phyloP scores from a whole-genome alignment of 1,284 basidiomycete species.

The Lentinula novae-zelandiae region DNA sequence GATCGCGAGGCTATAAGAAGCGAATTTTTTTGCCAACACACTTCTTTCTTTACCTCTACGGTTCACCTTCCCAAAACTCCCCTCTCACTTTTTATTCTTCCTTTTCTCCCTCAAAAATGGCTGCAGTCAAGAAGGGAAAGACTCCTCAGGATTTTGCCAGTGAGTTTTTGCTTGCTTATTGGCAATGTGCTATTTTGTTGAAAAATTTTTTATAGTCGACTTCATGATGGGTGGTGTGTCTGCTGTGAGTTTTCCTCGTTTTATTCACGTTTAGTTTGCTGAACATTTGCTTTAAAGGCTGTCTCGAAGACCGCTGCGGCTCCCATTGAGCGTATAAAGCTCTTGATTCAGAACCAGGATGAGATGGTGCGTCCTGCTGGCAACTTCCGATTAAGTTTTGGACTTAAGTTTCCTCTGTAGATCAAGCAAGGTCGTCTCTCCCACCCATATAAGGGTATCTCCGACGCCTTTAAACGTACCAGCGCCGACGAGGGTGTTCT shows the following conservation, averaged over 20 bases:
- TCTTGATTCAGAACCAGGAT: slow-evolving; percentile 97
- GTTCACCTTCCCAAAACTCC: slow-evolving; percentile 28
- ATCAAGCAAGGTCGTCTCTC: slow-evolving; percentile 96
- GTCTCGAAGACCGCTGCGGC: slow-evolving; percentile 98
- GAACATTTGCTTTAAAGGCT: slow-evolving; percentile 48
- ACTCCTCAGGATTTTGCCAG: slow-evolving; percentile 73
- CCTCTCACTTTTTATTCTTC: slow-evolving; percentile 42
- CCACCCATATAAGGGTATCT: slow-evolving; percentile 90
- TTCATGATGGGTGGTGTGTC: slow-evolving; percentile 94
- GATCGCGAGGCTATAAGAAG: neutral
- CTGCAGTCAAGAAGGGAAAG: slow-evolving; percentile 75
- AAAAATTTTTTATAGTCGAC: slow-evolving; percentile 51
- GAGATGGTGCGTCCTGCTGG: slow-evolving; percentile 62
- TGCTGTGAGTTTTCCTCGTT: slow-evolving; percentile 53
- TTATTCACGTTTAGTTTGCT: neutral
- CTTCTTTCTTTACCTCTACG: slow-evolving; percentile 11
- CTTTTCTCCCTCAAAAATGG: slow-evolving; percentile 57
- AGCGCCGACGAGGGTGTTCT: slow-evolving; percentile 90
- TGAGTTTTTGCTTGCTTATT: slow-evolving; percentile 10
- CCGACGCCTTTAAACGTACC: slow-evolving; percentile 85
- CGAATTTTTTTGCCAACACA: slow-evolving; percentile 8
- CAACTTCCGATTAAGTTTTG: neutral
- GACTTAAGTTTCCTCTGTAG: slow-evolving; percentile 31
- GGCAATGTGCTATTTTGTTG: slow-evolving; percentile 32
- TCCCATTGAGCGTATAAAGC: slow-evolving; percentile 99